Conservation (phyloP, 1,284 basidiomycete species). For the Mycena sp. region DNA sequence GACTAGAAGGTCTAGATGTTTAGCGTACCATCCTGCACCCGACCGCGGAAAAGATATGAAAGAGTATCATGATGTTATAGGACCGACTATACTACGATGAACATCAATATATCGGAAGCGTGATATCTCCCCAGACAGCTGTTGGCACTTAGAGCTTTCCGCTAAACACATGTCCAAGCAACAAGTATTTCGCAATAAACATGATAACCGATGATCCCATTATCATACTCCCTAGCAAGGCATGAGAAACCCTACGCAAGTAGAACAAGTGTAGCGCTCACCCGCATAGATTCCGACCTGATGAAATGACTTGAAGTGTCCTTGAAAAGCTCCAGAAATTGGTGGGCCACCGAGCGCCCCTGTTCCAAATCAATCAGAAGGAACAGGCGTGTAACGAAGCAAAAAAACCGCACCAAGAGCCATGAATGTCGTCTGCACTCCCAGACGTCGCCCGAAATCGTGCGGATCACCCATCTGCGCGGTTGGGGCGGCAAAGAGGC, state of each 20-base stretch:
- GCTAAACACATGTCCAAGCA: not conserved
- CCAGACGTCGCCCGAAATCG: conserved; percentile 58
- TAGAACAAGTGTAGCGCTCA: not conserved
- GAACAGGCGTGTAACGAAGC: too few relatives aligned
- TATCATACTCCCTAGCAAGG: not conserved
- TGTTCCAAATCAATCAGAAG: not conserved
- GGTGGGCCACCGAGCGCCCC: conserved; percentile 54
- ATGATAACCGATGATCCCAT: not conserved
- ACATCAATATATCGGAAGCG: too few relatives aligned
- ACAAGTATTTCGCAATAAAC: not conserved
- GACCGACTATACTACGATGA: too few relatives aligned
- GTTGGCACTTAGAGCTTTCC: not conserved
- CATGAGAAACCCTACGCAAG: not conserved
- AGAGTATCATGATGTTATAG: too few relatives aligned
- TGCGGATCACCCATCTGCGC: conserved; percentile 54
- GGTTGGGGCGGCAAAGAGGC: conserved; percentile 51
- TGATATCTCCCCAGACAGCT: too few relatives aligned
- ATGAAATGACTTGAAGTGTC: not conserved
- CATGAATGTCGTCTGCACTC: conserved; percentile 56
- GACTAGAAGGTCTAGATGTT: too few relatives aligned
- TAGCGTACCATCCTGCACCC: too few relatives aligned
- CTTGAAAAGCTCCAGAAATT: conserved; percentile 57
- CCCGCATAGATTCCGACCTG: conserved; percentile 1
- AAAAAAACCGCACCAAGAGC: conserved; percentile 31
- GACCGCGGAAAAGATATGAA: too few relatives aligned